phyloP scores from a whole-genome alignment of 2,329 filamentous ascomycete species.

The Epichloe coenophiala region DNA sequence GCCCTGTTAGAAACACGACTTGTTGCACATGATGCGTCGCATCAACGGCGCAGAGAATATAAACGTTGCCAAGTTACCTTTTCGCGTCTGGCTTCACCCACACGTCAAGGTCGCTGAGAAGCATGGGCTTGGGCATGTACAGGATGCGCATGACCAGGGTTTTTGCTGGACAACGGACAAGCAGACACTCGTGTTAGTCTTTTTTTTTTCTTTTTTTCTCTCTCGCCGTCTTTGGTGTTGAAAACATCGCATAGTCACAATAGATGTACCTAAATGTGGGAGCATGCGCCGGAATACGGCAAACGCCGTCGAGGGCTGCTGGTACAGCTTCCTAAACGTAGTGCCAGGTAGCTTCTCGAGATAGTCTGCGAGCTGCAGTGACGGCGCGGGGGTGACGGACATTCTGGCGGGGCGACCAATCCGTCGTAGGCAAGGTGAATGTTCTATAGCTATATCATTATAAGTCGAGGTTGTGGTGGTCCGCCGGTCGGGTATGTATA shows the following conservation, averaged over 20 bases:
- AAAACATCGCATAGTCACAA: neutral
- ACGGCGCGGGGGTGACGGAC: constrained; percentile 32
- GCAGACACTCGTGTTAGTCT: neutral
- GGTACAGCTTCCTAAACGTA: constrained; percentile 83
- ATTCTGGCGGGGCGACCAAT: constrained; percentile 22
- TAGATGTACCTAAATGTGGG: constrained; percentile 61
- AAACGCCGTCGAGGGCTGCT: constrained; percentile 87
- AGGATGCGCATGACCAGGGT: constrained; percentile 94
- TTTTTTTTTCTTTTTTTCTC: no score
- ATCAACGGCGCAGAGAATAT: neutral
- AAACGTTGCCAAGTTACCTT: constrained; percentile 13
- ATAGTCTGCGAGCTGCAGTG: constrained; percentile 66
- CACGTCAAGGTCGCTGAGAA: constrained; percentile 65
- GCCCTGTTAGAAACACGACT: neutral
- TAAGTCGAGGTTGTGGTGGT: neutral
- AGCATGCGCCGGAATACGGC: constrained; percentile 97
- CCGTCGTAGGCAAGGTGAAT: constrained; percentile 10
- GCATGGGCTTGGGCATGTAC: constrained; percentile 73
- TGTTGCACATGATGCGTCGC: neutral
- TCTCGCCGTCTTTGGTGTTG: no score
- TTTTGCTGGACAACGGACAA: constrained; percentile 49
- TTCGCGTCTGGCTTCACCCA: constrained; percentile 63
- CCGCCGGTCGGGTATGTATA: neutral
- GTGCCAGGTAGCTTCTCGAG: constrained; percentile 82
- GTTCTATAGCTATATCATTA: constrained; percentile 7